A percentile compares a stretch with the other conserved stretches of the same genome.
Conservation (phyloP, 768 basidiomycete species). For the Atractiella rhizophila region DNA sequence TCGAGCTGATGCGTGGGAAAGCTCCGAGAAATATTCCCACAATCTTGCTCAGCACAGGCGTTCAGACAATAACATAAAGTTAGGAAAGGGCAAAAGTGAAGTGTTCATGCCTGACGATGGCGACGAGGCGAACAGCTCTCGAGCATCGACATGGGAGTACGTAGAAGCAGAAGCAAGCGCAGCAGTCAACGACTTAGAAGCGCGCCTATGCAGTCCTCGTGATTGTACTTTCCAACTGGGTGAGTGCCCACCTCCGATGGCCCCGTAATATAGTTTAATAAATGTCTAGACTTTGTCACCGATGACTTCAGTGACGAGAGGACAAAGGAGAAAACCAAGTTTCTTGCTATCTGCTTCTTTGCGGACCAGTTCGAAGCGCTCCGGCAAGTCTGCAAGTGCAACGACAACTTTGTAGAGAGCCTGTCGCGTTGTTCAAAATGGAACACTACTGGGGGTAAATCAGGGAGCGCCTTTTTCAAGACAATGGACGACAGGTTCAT, state of each 20-base stretch:
- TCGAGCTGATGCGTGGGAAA: background rate
- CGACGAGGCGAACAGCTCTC: too few relatives aligned
- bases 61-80: too few relatives aligned
- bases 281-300: too few relatives aligned
- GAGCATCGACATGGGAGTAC: too few relatives aligned
- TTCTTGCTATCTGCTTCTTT: conserved; percentile 80
- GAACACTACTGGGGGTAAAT: conserved; percentile 86
- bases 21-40: background rate
- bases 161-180: too few relatives aligned
- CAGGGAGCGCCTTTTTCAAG: conserved; percentile 86
- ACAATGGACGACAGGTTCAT: conserved; percentile 96
- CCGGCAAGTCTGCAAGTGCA: conserved; percentile 73
- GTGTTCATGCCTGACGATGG: too few relatives aligned
- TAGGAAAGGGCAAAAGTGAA: too few relatives aligned
- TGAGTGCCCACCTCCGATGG: too few relatives aligned
- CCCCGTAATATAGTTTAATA: too few relatives aligned
- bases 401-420: conserved; percentile 78
- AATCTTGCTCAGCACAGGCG: background rate
- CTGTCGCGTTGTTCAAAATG: conserved; percentile 84
- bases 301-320: background rate
- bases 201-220: too few relatives aligned
- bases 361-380: conserved; percentile 92
- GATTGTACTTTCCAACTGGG: too few relatives aligned
- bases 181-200: too few relatives aligned
- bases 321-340: conserved; percentile 19